These are phyloP conservation scores for Ustilago crameri DNA, from an alignment of 1,284 basidiomycete species.

Conservation along the genomic window DNA sequence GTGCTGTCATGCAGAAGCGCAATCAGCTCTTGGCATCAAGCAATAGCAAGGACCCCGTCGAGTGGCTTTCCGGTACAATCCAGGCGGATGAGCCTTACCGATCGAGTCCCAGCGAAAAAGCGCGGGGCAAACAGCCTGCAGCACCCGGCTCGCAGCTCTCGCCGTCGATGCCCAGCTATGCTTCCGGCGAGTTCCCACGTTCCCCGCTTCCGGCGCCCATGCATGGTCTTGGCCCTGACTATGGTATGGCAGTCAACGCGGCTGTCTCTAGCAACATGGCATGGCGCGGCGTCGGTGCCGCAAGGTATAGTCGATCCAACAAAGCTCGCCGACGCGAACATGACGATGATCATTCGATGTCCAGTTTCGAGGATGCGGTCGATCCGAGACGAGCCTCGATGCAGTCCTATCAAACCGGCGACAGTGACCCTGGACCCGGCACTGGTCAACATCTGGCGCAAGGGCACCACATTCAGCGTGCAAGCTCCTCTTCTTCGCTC, in stretches of 20 bases:
- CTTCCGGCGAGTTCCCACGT: conserved; percentile 41
- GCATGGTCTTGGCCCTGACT: conserved; percentile 36
- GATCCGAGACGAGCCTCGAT: conserved; percentile 57
- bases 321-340: conserved; percentile 48
- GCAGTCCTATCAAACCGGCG: conserved; percentile 58
- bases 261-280: conserved; percentile 44
- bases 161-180: conserved; percentile 42
- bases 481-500: conserved; percentile 54
- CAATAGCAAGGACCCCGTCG: conserved; percentile 59
- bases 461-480: conserved; percentile 49
- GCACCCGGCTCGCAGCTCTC: conserved; percentile 40
- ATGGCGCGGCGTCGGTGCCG: conserved; percentile 44
- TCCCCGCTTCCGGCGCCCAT: conserved; percentile 39
- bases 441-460: conserved; percentile 30
- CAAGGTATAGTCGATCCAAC: conserved; percentile 33
- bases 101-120: conserved; percentile 51
- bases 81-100: conserved; percentile 36
- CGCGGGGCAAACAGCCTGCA: conserved; percentile 58
- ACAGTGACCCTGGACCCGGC: conserved; percentile 60
- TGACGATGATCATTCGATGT: conserved; percentile 56
- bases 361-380: conserved; percentile 49
- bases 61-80: conserved; percentile 54
- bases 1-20: conserved; percentile 94
- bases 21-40: conserved; percentile 58
- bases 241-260: conserved; percentile 26